phyloP scores from a whole-genome alignment of 768 basidiomycete genomes.

The Suillus variegatus region DNA sequence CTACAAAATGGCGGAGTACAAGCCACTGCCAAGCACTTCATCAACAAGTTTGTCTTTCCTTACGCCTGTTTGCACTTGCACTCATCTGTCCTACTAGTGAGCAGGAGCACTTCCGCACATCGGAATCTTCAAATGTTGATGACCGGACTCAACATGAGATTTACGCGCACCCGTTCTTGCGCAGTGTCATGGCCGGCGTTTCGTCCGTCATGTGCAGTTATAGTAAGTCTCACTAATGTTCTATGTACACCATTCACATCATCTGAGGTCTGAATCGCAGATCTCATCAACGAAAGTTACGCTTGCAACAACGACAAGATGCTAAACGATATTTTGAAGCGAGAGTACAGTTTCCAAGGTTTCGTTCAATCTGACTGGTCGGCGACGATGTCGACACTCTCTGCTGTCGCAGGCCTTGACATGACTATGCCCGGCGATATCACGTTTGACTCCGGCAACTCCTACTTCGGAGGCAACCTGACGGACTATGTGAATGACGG shows the following conservation, averaged over 20 bases:
- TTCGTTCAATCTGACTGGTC: constrained; percentile 78
- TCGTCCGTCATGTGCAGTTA: constrained; percentile 78
- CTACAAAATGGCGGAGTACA: constrained; percentile 75
- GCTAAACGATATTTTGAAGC: constrained; percentile 74
- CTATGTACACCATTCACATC: constrained; percentile 2
- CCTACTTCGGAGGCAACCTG: constrained; percentile 71
- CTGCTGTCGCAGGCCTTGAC: constrained; percentile 62
- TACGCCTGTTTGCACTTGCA: constrained; percentile 20
- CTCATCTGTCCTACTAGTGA: constrained; percentile 43
- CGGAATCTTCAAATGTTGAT: constrained; percentile 67
- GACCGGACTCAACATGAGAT: constrained; percentile 81
- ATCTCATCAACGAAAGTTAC: constrained; percentile 67
- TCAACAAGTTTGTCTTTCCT: constrained; percentile 52
- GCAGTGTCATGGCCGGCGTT: constrained; percentile 74
- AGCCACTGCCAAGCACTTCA: constrained; percentile 77
- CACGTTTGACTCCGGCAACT: constrained; percentile 46
- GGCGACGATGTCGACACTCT: constrained; percentile 63
- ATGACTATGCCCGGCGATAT: constrained; percentile 76
- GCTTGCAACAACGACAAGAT: constrained; percentile 75
- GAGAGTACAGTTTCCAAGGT: constrained; percentile 77
- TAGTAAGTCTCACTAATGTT: constrained; percentile 40
- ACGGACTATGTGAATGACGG: constrained; percentile 70
- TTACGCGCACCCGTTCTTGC: constrained; percentile 69
- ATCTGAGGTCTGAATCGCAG: constrained; percentile 32
- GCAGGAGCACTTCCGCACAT: constrained; percentile 63